These are phyloP conservation scores for Hordeum vulgare DNA, from an alignment of 176 grass and related monocot genomes.

Conservation along the genomic window MorexV3_pseudomolecules_assembly NC_058520.1:136335290-136335789, in stretches of 20 bases:
- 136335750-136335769: too few species aligned
- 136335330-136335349: neutral
- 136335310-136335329: neutral
- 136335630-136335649: neutral
- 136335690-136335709: too few species aligned
- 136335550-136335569: neutral
- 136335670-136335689: too few species aligned
- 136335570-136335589: neutral
- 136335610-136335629: neutral
- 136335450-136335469: slow-evolving; percentile 21
- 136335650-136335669: neutral
- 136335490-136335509: neutral
- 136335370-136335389: neutral
- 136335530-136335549: neutral
- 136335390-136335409: neutral
- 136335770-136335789: too few species aligned
- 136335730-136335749: too few species aligned
- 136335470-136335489: neutral
- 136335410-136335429: neutral
- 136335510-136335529: neutral
- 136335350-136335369: neutral
- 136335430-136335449: neutral
- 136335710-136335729: too few species aligned
- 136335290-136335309: neutral
- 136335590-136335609: neutral